These are phyloP conservation scores for Cryptococcus jaspeensis DNA, from an alignment of 1,284 basidiomycete species.

Conservation along the genomic window DNA sequence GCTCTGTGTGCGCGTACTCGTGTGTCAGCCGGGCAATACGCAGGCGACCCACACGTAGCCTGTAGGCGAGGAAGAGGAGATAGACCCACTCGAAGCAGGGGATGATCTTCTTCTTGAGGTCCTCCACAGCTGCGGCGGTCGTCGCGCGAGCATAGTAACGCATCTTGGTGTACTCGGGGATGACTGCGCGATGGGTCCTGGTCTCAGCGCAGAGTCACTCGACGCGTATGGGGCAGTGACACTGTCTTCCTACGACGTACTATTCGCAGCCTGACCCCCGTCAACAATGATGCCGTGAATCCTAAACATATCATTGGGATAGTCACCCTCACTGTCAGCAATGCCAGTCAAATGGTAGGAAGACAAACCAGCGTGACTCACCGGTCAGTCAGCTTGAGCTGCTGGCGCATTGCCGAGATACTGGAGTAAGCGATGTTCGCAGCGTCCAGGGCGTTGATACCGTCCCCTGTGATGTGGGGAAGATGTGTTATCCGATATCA, in stretches of 20 bases:
- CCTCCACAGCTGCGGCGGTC: slow-evolving; percentile 54
- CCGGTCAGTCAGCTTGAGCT: slow-evolving; percentile 40
- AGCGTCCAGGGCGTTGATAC: slow-evolving; percentile 78
- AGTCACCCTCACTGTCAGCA: neutral
- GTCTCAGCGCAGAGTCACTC: neutral
- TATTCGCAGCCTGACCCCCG: slow-evolving; percentile 63
- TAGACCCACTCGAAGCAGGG: slow-evolving; percentile 63
- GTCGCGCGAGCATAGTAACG: slow-evolving; percentile 57
- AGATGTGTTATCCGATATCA: neutral
- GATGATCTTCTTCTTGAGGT: slow-evolving; percentile 57
- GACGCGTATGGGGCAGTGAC: slow-evolving; percentile 5
- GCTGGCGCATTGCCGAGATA: slow-evolving; percentile 72
- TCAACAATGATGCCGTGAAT: slow-evolving; percentile 67
- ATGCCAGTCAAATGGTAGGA: too few species aligned
- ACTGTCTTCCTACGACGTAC: slow-evolving; percentile 52
- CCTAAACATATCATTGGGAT: neutral
- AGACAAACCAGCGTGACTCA: slow-evolving; percentile 12
- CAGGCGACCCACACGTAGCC: neutral
- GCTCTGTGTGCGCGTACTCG: slow-evolving; percentile 54
- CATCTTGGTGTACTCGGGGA: slow-evolving; percentile 73
- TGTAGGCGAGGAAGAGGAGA: too few species aligned
- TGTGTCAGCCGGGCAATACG: neutral
- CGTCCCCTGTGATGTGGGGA: slow-evolving; percentile 62
- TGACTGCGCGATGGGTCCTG: slow-evolving; percentile 56
- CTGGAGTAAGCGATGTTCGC: slow-evolving; percentile 74